These are phyloP conservation scores for Brettanomyces bruxellensis DNA, from an alignment of 805 yeast genomes.

Conservation along the genomic window DNA sequence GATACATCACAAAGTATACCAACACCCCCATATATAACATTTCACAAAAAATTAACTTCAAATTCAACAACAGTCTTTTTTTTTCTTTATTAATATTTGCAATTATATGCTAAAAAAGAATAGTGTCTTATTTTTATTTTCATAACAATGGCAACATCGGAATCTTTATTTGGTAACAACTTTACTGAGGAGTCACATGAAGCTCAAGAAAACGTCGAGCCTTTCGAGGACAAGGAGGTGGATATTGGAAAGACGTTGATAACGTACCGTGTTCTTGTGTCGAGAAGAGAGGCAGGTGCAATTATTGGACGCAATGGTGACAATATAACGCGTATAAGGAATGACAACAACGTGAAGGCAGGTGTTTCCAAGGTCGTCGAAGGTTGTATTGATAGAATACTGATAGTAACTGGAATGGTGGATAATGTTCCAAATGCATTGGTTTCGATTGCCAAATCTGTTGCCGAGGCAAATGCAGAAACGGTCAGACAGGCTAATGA, in stretches of 20 bases:
- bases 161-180: slow-evolving; percentile 24
- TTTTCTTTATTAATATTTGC: no score
- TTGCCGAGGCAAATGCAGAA: slow-evolving; percentile 35
- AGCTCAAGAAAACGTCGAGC: no score
- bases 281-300: slow-evolving; percentile 84
- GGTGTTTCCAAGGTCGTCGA: slow-evolving; percentile 76
- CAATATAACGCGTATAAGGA: slow-evolving; percentile 68
- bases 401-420: slow-evolving; percentile 68
- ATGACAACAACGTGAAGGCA: slow-evolving; percentile 69
- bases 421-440: slow-evolving; percentile 63
- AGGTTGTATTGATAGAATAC: slow-evolving; percentile 75
- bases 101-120: no score
- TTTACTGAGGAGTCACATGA: slow-evolving; percentile 8
- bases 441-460: slow-evolving; percentile 58
- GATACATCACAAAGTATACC: no score
- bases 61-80: no score
- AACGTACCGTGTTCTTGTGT: slow-evolving; percentile 52
- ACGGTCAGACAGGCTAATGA: slow-evolving; percentile 11
- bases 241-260: slow-evolving; percentile 23
- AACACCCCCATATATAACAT: no score
- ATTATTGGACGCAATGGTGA: slow-evolving; percentile 81
- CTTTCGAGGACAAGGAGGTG: slow-evolving; percentile 7
- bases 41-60: no score
- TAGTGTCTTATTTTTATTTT: no score
- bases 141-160: slow-evolving; percentile 16